These are phyloP conservation scores for Sclerotinia glacialis DNA, from an alignment of 2,329 filamentous ascomycete genomes.

Conservation along the genomic window DNA sequence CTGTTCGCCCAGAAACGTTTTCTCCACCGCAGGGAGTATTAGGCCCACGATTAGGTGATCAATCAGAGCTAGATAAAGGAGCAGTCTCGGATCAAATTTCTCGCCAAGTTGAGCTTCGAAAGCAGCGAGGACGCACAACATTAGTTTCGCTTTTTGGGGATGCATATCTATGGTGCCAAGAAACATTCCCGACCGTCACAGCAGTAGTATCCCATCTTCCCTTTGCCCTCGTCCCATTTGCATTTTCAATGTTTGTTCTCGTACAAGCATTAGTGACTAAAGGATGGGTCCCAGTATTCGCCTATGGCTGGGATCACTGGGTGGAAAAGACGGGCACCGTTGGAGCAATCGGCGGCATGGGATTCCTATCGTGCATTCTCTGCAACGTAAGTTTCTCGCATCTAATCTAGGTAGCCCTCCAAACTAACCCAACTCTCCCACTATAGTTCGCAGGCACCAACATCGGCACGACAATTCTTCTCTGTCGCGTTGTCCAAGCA, in stretches of 20 bases:
- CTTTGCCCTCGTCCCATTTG: constrained; percentile 66
- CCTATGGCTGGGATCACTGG: constrained; percentile 72
- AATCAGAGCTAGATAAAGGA: constrained; percentile 19
- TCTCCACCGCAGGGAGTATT: not conserved
- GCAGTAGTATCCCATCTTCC: constrained; percentile 65
- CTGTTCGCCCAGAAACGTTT: constrained; percentile 10
- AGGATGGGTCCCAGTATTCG: constrained; percentile 72
- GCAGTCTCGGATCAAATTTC: constrained; percentile 21
- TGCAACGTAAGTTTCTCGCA: constrained; percentile 60
- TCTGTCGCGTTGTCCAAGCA: constrained; percentile 66
- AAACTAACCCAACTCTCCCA: constrained; percentile 25
- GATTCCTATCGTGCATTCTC: constrained; percentile 65
- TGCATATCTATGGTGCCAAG: constrained; percentile 57
- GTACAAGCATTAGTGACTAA: constrained; percentile 71
- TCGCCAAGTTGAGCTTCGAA: constrained; percentile 8
- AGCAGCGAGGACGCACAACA: constrained; percentile 42
- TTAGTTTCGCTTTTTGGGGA: constrained; percentile 51
- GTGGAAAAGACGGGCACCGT: constrained; percentile 66
- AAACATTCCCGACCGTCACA: constrained; percentile 68
- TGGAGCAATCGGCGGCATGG: constrained; percentile 70
- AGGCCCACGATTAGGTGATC: not conserved
- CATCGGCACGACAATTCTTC: constrained; percentile 71
- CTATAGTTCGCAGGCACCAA: constrained; percentile 72
- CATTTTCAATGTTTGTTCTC: constrained; percentile 71
- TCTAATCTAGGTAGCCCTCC: not conserved